phyloP scores from a whole-genome alignment of 2,329 filamentous ascomycete genomes.

The Niveomyces coronatus region DNA sequence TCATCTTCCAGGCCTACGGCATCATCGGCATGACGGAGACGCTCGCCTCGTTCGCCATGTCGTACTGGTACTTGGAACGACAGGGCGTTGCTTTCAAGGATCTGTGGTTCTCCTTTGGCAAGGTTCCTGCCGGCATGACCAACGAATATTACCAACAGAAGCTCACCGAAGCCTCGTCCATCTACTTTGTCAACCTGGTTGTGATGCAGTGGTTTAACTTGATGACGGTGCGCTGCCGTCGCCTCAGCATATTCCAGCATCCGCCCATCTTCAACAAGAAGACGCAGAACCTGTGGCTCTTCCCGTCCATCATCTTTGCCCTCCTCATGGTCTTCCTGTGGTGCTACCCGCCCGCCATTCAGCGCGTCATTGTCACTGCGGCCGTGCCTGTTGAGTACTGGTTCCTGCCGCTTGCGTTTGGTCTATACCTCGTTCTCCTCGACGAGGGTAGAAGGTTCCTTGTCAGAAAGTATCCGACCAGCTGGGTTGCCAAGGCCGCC shows the following conservation, averaged over 20 bases:
- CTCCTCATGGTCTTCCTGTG: conserved; percentile 60
- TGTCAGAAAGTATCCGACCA: conserved; percentile 48
- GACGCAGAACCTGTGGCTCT: conserved; percentile 58
- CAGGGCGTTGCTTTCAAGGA: conserved; percentile 53
- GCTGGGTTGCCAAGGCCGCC: conserved; percentile 47
- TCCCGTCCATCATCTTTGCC: conserved; percentile 60
- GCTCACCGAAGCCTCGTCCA: conserved; percentile 55
- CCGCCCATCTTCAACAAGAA: conserved; percentile 54
- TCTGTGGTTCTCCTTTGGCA: conserved; percentile 60
- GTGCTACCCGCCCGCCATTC: conserved; percentile 57
- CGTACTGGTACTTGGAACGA: conserved; percentile 54
- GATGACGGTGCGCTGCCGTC: conserved; percentile 55
- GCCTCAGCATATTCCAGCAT: conserved; percentile 61
- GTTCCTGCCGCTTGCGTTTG: conserved; percentile 68
- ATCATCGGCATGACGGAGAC: conserved; percentile 58
- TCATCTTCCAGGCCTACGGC: conserved; percentile 64
- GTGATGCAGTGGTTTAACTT: conserved; percentile 77
- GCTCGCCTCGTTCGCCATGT: conserved; percentile 50
- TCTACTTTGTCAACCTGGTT: conserved; percentile 73
- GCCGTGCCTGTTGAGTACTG: conserved; percentile 61
- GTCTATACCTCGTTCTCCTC: conserved; percentile 43
- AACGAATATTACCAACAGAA: conserved; percentile 43
- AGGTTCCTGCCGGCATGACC: conserved; percentile 37
- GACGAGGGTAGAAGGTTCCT: conserved; percentile 58
- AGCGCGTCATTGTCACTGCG: conserved; percentile 49